Percentiles rank a stretch among this genome's conserved stretches.
Conservation (phyloP, 768 basidiomycete genomes). For the Pleurotus citrinopileatus region DNA sequence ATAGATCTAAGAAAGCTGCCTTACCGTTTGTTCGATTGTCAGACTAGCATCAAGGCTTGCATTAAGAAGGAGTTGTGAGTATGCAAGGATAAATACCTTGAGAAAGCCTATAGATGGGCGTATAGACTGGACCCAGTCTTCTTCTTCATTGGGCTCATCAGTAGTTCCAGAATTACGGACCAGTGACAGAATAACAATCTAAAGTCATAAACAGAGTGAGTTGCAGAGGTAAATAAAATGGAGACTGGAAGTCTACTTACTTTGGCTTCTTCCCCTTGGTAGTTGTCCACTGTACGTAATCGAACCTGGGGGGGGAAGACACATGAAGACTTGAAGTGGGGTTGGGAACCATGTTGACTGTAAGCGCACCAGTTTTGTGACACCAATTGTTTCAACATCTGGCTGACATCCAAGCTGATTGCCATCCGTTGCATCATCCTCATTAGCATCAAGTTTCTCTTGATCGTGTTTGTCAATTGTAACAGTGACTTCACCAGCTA, state of each 20-base stretch:
- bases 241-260: conserved; percentile 24
- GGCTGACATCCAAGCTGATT: conserved; percentile 12
- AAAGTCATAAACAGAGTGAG: not conserved
- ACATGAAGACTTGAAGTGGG: not conserved
- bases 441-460: conserved; percentile 53
- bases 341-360: too few species aligned
- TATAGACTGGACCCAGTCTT: conserved; percentile 4
- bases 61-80: not conserved
- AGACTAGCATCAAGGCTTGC: conserved; percentile 36
- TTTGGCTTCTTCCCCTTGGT: conserved; percentile 72
- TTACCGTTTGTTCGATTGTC: conserved; percentile 53
- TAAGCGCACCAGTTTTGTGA: conserved; percentile 50
- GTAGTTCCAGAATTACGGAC: conserved; percentile 62
- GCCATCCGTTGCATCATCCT: conserved; percentile 33
- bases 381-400: conserved; percentile 43
- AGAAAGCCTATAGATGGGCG: conserved; percentile 65
- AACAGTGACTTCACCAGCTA: conserved; percentile 48
- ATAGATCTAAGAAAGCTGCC: not conserved
- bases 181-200: conserved; percentile 72
- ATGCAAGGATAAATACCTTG: conserved; percentile 40
- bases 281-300: conserved; percentile 75
- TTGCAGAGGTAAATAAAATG: not conserved
- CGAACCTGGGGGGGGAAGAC: conserved; percentile 42
- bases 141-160: conserved; percentile 32
- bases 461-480: conserved; percentile 70